phyloP scores from a whole-genome alignment of 768 basidiomycete species.

The Dendrothele bispora region DNA sequence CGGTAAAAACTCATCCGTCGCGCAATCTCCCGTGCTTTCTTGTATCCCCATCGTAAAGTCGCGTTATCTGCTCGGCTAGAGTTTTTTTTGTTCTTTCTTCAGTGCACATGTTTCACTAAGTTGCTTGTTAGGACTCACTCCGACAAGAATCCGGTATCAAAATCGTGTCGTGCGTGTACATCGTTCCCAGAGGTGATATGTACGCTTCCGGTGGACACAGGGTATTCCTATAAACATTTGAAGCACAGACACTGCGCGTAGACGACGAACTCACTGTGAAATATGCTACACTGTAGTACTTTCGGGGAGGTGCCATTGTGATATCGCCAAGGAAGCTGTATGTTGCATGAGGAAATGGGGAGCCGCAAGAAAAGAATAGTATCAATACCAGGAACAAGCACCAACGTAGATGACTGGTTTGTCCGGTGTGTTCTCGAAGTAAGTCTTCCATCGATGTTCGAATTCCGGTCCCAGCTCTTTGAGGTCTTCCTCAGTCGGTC shows the following conservation, averaged over 20 bases:
- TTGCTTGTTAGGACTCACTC: slow-evolving; percentile 21
- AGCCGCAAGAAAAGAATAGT: background rate
- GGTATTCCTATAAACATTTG: slow-evolving; percentile 27
- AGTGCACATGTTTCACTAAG: no score
- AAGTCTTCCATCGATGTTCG: slow-evolving; percentile 29
- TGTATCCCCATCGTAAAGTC: slow-evolving; percentile 24
- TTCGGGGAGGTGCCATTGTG: slow-evolving; percentile 15
- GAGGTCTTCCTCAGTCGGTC: slow-evolving; percentile 33
- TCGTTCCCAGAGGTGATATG: slow-evolving; percentile 34
- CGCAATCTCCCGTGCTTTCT: slow-evolving; percentile 23
- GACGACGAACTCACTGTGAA: slow-evolving; percentile 21
- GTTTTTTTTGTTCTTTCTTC: no score
- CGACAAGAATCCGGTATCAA: slow-evolving; percentile 28
- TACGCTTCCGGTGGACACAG: slow-evolving; percentile 31
- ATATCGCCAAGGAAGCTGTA: slow-evolving; percentile 23
- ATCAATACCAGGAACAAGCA: slow-evolving; percentile 24
- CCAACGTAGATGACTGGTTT: slow-evolving; percentile 37
- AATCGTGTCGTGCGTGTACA: slow-evolving; percentile 28
- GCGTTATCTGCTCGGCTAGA: slow-evolving; percentile 23
- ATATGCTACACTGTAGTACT: slow-evolving; percentile 21
- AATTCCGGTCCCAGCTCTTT: slow-evolving; percentile 35
- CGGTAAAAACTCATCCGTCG: slow-evolving; percentile 35
- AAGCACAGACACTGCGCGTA: background rate
- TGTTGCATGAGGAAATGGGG: background rate
- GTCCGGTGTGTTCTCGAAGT: slow-evolving; percentile 33